These are phyloP conservation scores for Arachnomyces sp. DNA, from an alignment of 2,329 filamentous ascomycete species.

Conservation along the genomic window DNA sequence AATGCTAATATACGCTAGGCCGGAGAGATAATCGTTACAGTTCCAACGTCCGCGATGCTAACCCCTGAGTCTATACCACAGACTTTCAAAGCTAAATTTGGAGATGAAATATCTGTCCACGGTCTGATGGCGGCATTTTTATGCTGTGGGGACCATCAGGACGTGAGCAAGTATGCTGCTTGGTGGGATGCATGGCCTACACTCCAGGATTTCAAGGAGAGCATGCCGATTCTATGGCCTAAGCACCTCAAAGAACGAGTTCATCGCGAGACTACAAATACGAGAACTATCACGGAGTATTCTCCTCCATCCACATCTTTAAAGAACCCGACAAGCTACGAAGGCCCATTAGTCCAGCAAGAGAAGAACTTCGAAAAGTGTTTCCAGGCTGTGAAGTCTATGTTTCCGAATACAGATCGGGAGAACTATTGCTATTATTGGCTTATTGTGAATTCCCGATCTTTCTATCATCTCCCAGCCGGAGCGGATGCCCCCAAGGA, in stretches of 20 bases:
- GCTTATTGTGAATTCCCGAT: slow-evolving; percentile 54
- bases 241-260: slow-evolving; percentile 21
- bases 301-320: background rate
- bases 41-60: slow-evolving; percentile 58
- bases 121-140: slow-evolving; percentile 65
- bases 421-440: slow-evolving; percentile 48
- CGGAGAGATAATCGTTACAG: slow-evolving; percentile 55
- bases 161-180: slow-evolving; percentile 37
- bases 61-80: slow-evolving; percentile 55
- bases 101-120: slow-evolving; percentile 55
- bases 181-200: slow-evolving; percentile 55
- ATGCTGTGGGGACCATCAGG: slow-evolving; percentile 43
- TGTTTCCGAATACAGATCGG: slow-evolving; percentile 38
- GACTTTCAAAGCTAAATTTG: slow-evolving; percentile 45
- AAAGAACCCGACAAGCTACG: slow-evolving; percentile 41
- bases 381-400: slow-evolving; percentile 38
- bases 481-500: slow-evolving; percentile 30
- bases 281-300: slow-evolving; percentile 1
- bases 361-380: slow-evolving; percentile 44
- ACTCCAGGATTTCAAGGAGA: slow-evolving; percentile 49
- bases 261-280: background rate
- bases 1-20: slow-evolving; percentile 33
- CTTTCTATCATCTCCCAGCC: slow-evolving; percentile 50
- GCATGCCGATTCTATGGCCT: slow-evolving; percentile 52
- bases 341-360: slow-evolving; percentile 38